These are phyloP conservation scores for Pochonia chlamydosporia DNA, from an alignment of 2,329 filamentous ascomycete species.

Conservation along the genomic window DNA sequence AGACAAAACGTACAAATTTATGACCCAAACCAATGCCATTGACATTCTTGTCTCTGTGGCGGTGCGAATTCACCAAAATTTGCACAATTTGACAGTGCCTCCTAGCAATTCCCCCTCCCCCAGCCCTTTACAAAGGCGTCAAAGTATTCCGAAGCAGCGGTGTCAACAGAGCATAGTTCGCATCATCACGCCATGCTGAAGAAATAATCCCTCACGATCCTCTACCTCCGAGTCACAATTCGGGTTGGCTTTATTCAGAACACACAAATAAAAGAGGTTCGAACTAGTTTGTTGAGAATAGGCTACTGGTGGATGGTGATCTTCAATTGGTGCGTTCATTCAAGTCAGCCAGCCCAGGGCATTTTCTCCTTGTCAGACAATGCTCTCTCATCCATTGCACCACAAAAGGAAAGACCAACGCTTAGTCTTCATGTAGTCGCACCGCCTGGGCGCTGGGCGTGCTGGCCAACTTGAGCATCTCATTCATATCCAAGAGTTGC, in stretches of 20 bases:
- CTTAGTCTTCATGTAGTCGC: too few species aligned
- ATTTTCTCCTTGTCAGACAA: neutral
- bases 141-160: conserved; percentile 2
- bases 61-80: too few species aligned
- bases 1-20: too few species aligned
- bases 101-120: neutral
- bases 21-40: too few species aligned
- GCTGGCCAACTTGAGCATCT: too few species aligned
- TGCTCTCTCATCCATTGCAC: neutral
- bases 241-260: conserved; percentile 16
- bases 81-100: neutral
- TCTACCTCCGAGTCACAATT: conserved; percentile 15
- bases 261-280: conserved; percentile 14
- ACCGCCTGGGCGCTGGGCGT: too few species aligned
- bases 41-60: too few species aligned
- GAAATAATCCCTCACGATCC: too few species aligned
- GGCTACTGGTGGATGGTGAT: conserved; percentile 12
- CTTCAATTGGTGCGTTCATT: conserved; percentile 19
- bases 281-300: neutral
- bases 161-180: conserved; percentile 4
- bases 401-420: neutral
- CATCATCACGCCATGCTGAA: neutral
- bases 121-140: too few species aligned
- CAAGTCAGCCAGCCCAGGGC: conserved; percentile 9
- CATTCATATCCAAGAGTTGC: too few species aligned